Percentiles rank a stretch among this genome's conserved stretches.
phyloP scores from a whole-genome alignment of 495 filamentous ascomycete species.

The Aspergillus funiculosus region DNA sequence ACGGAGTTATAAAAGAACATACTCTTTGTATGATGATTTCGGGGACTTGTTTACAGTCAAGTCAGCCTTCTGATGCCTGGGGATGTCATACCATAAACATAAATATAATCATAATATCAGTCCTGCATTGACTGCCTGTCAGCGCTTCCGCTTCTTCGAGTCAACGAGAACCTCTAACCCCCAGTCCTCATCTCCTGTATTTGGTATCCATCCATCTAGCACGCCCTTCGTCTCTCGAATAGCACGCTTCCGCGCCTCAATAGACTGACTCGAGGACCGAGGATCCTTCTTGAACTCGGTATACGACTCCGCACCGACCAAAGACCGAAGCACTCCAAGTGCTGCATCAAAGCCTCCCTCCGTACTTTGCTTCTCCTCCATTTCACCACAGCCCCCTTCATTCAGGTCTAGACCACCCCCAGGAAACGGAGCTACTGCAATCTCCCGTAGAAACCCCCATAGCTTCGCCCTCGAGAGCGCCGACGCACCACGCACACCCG shows the following conservation, averaged over 20 bases:
- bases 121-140: no score
- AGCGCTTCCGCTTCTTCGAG: slow-evolving; percentile 34
- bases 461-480: slow-evolving; percentile 37
- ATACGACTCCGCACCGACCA: slow-evolving; percentile 26
- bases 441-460: slow-evolving; percentile 30
- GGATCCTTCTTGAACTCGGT: slow-evolving; percentile 27
- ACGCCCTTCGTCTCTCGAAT: slow-evolving; percentile 30
- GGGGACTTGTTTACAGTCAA: no score
- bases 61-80: no score
- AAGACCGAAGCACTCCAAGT: neutral
- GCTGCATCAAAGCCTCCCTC: no score
- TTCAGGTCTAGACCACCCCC: neutral
- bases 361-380: neutral
- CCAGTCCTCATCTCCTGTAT: slow-evolving; percentile 39
- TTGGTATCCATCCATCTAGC: slow-evolving; percentile 37
- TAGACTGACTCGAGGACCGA: neutral
- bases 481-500: slow-evolving; percentile 34
- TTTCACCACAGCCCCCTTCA: neutral
- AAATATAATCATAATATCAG: neutral
- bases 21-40: no score
- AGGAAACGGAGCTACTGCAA: slow-evolving; percentile 5
- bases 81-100: neutral
- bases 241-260: slow-evolving; percentile 25
- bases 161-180: slow-evolving; percentile 33
- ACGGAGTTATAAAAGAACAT: no score